Conservation (phyloP, 2,329 filamentous ascomycete species). For the Aspergillus ustus region DNA sequence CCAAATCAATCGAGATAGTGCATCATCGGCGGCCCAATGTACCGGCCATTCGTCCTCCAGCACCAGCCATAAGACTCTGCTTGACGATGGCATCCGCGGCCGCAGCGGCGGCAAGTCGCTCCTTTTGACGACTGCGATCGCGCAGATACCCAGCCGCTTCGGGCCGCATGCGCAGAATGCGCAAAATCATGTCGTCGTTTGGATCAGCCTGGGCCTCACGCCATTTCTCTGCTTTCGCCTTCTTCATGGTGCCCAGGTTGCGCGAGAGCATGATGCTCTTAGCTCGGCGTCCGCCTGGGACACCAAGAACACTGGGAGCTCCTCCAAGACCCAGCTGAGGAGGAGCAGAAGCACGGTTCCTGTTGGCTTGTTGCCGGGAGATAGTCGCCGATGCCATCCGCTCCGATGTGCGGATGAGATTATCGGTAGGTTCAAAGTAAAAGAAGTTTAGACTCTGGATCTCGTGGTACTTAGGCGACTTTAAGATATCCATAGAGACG, state of each 20-base stretch:
- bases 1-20: constrained; percentile 1
- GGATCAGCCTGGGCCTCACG: constrained; percentile 95
- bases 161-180: constrained; percentile 91
- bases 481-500: constrained; percentile 87
- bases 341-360: constrained; percentile 73
- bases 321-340: constrained; percentile 52
- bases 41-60: constrained; percentile 57
- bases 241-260: constrained; percentile 94
- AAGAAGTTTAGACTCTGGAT: constrained; percentile 97
- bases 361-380: constrained; percentile 70
- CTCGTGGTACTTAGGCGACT: constrained; percentile 98
- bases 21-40: constrained; percentile 40
- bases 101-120: constrained; percentile 84
- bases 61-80: constrained; percentile 76
- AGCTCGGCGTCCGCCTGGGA: constrained; percentile 55
- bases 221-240: constrained; percentile 93
- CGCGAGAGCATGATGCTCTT: constrained; percentile 89
- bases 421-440: constrained; percentile 92
- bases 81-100: constrained; percentile 93
- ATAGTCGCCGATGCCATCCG: constrained; percentile 89
- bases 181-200: constrained; percentile 95
- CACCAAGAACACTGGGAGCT: constrained; percentile 52
- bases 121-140: constrained; percentile 90
- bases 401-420: constrained; percentile 91
- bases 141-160: constrained; percentile 87